A percentile compares a stretch with the other conserved stretches of the same genome.
Evolutionary conservation across 768 basidiomycete genomes (phyloP).

Genomic region (Termitomyces sp.): DNA sequence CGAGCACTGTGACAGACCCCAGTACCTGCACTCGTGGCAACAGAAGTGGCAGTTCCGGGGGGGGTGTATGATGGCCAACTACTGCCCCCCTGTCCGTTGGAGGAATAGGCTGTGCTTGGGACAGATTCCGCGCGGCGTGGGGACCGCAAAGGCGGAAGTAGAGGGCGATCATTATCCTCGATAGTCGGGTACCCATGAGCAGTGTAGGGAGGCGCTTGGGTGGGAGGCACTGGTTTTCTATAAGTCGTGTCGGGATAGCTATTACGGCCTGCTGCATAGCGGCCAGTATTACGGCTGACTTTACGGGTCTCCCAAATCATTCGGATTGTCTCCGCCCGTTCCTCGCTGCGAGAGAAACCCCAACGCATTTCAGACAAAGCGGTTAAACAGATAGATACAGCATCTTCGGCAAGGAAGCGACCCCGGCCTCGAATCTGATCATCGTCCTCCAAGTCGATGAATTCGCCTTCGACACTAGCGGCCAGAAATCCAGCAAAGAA

Average conservation of each 20-base stretch:
- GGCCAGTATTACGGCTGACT: slow-evolving; percentile 17
- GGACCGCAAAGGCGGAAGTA: slow-evolving; percentile 39
- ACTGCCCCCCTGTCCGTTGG: slow-evolving; percentile 39
- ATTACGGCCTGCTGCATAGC: slow-evolving; percentile 6
- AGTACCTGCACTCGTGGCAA: slow-evolving; percentile 38
- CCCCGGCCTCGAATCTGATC: slow-evolving; percentile 20
- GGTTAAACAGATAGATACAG: slow-evolving; percentile 52
- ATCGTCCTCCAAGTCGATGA: slow-evolving; percentile 30
- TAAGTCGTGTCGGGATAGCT: slow-evolving; percentile 10
- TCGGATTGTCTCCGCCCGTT: slow-evolving; percentile 58
- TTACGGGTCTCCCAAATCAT: slow-evolving; percentile 45
- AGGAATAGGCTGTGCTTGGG: slow-evolving; percentile 43
- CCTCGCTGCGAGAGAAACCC: slow-evolving; percentile 71
- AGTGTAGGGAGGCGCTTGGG: slow-evolving; percentile 14
- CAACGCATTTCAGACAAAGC: slow-evolving; percentile 83
- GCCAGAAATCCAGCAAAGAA: slow-evolving; percentile 82
- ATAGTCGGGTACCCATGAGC: slow-evolving; percentile 16
- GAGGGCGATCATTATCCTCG: slow-evolving; percentile 31
- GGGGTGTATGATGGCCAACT: slow-evolving; percentile 63
- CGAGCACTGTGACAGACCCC: slow-evolving; percentile 33
- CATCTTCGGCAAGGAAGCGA: slow-evolving; percentile 34
- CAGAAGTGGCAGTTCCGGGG: slow-evolving; percentile 49
- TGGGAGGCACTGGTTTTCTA: slow-evolving; percentile 12
- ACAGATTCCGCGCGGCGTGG: slow-evolving; percentile 43
- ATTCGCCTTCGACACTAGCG: slow-evolving; percentile 52